phyloP scores from a whole-genome alignment of 2,329 filamentous ascomycete species.

The Botrytis paeoniae region DNA sequence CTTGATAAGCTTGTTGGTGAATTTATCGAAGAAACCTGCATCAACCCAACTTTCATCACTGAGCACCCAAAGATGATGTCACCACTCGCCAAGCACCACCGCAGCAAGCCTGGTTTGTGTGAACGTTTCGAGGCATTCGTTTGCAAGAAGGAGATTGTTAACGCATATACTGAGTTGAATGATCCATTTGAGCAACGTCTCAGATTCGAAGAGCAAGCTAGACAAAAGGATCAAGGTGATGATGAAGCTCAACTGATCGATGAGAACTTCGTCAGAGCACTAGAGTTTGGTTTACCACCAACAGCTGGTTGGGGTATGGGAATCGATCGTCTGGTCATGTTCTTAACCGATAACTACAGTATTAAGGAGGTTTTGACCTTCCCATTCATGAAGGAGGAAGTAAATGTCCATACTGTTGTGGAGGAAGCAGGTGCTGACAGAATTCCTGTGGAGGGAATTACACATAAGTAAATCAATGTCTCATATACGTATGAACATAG shows the following conservation, averaged over 20 bases:
- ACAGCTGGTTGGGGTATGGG: constrained; percentile 97
- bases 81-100: constrained; percentile 93
- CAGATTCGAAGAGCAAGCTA: constrained; percentile 90
- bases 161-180: constrained; percentile 96
- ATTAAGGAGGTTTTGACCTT: constrained; percentile 97
- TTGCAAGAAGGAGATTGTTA: constrained; percentile 94
- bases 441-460: constrained; percentile 58
- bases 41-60: constrained; percentile 89
- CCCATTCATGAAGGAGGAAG: constrained; percentile 94
- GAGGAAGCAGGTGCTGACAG: constrained; percentile 62
- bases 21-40: constrained; percentile 89
- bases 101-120: constrained; percentile 75
- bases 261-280: constrained; percentile 86
- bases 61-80: constrained; percentile 91
- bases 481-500: not conserved
- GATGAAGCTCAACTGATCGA: constrained; percentile 96
- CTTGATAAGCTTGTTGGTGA: constrained; percentile 92
- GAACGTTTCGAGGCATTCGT: constrained; percentile 98
- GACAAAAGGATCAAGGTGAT: constrained; percentile 93
- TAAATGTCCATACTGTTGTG: constrained; percentile 50
- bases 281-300: constrained; percentile 88
- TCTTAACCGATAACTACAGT: constrained; percentile 90
- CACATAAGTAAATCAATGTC: constrained; percentile 1
- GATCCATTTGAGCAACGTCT: constrained; percentile 92
- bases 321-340: constrained; percentile 91